phyloP scores from a whole-genome alignment of 1,284 basidiomycete genomes.

The Melanopsichium pennsylvanicum region DNA sequence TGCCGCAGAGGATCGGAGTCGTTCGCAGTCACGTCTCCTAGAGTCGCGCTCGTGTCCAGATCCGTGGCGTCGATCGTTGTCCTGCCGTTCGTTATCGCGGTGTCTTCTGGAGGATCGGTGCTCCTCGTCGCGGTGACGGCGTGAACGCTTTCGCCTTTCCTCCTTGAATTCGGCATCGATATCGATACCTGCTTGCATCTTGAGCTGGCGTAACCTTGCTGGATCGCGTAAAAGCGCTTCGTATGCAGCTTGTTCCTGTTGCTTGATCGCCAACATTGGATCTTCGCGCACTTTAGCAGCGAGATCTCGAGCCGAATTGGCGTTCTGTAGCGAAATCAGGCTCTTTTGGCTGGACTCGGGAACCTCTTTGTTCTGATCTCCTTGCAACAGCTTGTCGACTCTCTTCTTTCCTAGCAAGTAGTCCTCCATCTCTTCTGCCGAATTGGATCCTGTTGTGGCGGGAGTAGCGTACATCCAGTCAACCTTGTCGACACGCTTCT shows the following conservation, averaged over 20 bases:
- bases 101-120: slow-evolving; percentile 13
- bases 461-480: slow-evolving; percentile 99
- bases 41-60: slow-evolving; percentile 12
- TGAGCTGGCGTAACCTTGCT: slow-evolving; percentile 73
- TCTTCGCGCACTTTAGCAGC: slow-evolving; percentile 95
- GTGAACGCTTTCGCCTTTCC: slow-evolving; percentile 66
- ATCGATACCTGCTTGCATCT: slow-evolving; percentile 74
- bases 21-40: slow-evolving; percentile 40
- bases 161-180: slow-evolving; percentile 65
- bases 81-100: slow-evolving; percentile 44
- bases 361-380: slow-evolving; percentile 77
- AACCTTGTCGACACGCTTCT: slow-evolving; percentile 88
- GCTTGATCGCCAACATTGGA: slow-evolving; percentile 92
- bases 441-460: slow-evolving; percentile 78
- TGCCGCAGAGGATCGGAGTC: not conserved
- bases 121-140: slow-evolving; percentile 26
- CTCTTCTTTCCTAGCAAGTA: slow-evolving; percentile 98
- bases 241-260: slow-evolving; percentile 93
- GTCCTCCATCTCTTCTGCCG: slow-evolving; percentile 84
- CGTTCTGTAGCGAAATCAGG: slow-evolving; percentile 65
- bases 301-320: slow-evolving; percentile 86
- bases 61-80: slow-evolving; percentile 49
- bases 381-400: slow-evolving; percentile 90
- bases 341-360: slow-evolving; percentile 28
- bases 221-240: slow-evolving; percentile 90